Conservation (phyloP, 2,329 filamentous ascomycete genomes). For the Beauveria brongniartii region DNA sequence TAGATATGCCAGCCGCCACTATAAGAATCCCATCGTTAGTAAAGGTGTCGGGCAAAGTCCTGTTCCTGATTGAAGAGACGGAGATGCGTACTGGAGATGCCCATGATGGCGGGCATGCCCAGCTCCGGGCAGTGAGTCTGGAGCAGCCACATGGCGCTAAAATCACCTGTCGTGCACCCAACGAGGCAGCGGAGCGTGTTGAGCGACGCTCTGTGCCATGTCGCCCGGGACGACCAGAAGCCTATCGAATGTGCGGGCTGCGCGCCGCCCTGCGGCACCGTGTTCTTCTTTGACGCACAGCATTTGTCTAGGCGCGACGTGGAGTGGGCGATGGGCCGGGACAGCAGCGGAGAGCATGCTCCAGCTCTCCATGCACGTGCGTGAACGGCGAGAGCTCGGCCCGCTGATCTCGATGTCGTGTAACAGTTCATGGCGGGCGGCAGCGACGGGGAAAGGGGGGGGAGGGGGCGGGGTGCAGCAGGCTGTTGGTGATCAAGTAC, state of each 20-base stretch:
- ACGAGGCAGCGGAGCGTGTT: constrained; percentile 49
- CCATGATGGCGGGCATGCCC: constrained; percentile 42
- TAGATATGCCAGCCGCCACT: constrained; percentile 45
- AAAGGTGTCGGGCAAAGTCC: no score
- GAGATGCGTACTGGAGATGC: constrained; percentile 36
- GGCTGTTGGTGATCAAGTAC: background rate
- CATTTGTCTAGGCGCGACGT: background rate
- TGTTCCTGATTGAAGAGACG: background rate
- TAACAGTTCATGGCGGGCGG: background rate
- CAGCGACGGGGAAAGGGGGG: background rate
- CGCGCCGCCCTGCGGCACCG: background rate
- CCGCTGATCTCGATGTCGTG: background rate
- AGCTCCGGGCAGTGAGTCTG: constrained; percentile 39
- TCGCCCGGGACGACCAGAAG: constrained; percentile 6
- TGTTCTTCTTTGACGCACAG: background rate
- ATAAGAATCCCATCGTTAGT: no score
- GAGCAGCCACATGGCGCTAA: constrained; percentile 46
- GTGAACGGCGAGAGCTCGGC: background rate
- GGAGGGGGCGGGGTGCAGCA: background rate
- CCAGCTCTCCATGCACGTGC: background rate
- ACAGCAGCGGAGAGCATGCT: background rate
- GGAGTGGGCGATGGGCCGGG: background rate
- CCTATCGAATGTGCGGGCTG: background rate
- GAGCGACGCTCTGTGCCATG: constrained; percentile 42
- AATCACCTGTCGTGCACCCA: constrained; percentile 49